A percentile compares a stretch with the other conserved stretches of the same genome.
phyloP scores from a whole-genome alignment of 441 rosid genomes.

The Pelargonium cotyledonis region DNA sequence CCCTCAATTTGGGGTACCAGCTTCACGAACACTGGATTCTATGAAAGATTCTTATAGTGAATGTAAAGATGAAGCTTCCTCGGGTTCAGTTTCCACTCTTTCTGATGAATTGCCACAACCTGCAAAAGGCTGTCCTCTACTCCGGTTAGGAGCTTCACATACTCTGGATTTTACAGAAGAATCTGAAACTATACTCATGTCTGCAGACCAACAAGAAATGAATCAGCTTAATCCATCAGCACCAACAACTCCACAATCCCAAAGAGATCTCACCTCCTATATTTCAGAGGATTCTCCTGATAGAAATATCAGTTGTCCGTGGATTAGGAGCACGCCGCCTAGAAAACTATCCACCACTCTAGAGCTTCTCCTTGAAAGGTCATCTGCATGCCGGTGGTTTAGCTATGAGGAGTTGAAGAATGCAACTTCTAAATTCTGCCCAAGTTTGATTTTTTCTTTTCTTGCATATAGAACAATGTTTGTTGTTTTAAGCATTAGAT shows the following conservation, averaged over 20 bases:
- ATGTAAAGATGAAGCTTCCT: not conserved
- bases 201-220: not conserved
- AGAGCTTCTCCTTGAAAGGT: conserved; percentile 2
- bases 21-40: not conserved
- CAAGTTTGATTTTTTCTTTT: not conserved
- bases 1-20: not conserved
- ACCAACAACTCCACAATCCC: not conserved
- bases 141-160: not conserved
- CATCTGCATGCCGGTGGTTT: conserved; percentile 3
- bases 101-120: not conserved
- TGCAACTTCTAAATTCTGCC: not conserved
- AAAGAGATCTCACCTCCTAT: not conserved
- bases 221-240: not conserved
- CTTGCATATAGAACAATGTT: not conserved
- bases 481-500: not conserved
- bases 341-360: conserved; percentile 1
- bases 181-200: not conserved
- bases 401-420: not conserved
- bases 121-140: conserved; percentile 6
- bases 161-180: not conserved
- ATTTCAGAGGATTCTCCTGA: not conserved
- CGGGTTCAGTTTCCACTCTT: not conserved
- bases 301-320: conserved; percentile 3
- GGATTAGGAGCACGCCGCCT: not conserved
- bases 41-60: not conserved